Percentiles rank a stretch among this genome's conserved stretches.
These are phyloP conservation scores for Achaetomiella virescens DNA, from an alignment of 495 filamentous ascomycete species.

Conservation along the genomic window DNA sequence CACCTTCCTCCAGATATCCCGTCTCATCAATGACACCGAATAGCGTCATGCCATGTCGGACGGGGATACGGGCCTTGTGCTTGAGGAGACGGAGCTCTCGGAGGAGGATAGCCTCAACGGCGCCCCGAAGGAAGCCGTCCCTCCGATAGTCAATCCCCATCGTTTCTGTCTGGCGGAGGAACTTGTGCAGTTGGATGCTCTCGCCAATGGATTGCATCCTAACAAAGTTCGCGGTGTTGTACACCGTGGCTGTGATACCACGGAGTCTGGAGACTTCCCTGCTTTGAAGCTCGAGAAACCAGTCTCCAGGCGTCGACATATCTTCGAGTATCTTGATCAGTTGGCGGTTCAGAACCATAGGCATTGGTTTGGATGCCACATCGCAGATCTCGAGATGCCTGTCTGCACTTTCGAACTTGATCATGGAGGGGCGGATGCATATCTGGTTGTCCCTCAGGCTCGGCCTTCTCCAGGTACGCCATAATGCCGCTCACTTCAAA, in stretches of 20 bases:
- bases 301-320: conserved; percentile 43
- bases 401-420: conserved; percentile 60
- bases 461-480: conserved; percentile 34
- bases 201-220: conserved; percentile 49
- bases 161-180: conserved; percentile 50
- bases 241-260: conserved; percentile 43
- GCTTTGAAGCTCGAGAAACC: conserved; percentile 57
- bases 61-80: conserved; percentile 64
- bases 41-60: conserved; percentile 61
- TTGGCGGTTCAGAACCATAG: conserved; percentile 65
- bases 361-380: conserved; percentile 55
- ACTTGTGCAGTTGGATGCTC: conserved; percentile 46
- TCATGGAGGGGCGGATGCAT: conserved; percentile 63
- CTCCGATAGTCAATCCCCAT: conserved; percentile 54
- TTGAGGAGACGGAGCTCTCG: conserved; percentile 64
- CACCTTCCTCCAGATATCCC: conserved; percentile 54
- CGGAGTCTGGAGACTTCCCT: conserved; percentile 52
- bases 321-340: conserved; percentile 83
- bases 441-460: conserved; percentile 51
- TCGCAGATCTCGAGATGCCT: conserved; percentile 70
- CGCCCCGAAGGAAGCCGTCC: conserved; percentile 58
- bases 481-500: conserved; percentile 41
- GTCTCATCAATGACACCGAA: conserved; percentile 85
- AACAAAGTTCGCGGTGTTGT: conserved; percentile 59
- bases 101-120: conserved; percentile 60